Percentiles rank a stretch among this genome's conserved stretches.
Evolutionary conservation across 2,329 filamentous ascomycete species (phyloP).

Genomic region (Ophiostoma perfectum): DNA sequence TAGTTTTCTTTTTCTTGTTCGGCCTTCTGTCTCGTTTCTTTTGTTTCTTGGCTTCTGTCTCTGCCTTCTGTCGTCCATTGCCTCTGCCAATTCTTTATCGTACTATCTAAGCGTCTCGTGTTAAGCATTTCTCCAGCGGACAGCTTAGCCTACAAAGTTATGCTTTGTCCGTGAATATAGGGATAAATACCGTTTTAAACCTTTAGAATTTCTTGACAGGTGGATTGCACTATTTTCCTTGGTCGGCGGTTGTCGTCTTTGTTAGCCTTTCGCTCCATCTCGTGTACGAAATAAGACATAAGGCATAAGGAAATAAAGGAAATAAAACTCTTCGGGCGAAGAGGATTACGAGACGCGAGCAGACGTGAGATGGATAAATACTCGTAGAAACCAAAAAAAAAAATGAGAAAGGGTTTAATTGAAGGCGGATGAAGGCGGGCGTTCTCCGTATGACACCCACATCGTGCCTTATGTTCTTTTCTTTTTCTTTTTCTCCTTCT

Average conservation of each 20-base stretch:
- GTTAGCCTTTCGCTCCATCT: not conserved
- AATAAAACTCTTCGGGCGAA: too few relatives aligned
- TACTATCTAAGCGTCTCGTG: too few relatives aligned
- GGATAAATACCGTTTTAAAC: not conserved
- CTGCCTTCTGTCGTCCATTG: too few relatives aligned
- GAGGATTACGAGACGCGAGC: not conserved
- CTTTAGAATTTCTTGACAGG: not conserved
- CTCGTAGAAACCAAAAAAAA: not conserved
- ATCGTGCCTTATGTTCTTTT: not conserved
- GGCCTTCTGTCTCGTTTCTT: too few relatives aligned
- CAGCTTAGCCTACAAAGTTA: too few relatives aligned
- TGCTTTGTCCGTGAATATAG: not conserved
- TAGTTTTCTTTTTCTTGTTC: not conserved
- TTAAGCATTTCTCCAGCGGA: too few relatives aligned
- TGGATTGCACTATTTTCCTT: constrained; percentile 3
- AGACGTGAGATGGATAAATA: not conserved
- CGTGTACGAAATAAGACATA: not conserved
- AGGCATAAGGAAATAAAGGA: too few relatives aligned
- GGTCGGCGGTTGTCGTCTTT: not conserved
- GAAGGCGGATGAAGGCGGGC: too few relatives aligned
- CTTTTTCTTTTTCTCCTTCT: not conserved
- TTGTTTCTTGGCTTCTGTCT: too few relatives aligned
- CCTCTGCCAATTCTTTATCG: too few relatives aligned
- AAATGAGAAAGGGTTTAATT: not conserved
- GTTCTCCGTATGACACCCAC: not conserved